Percentiles rank a stretch among this genome's conserved stretches.
phyloP scores from a whole-genome alignment of 176 grass and related monocot species.

The Olyra latifolia region DNA sequence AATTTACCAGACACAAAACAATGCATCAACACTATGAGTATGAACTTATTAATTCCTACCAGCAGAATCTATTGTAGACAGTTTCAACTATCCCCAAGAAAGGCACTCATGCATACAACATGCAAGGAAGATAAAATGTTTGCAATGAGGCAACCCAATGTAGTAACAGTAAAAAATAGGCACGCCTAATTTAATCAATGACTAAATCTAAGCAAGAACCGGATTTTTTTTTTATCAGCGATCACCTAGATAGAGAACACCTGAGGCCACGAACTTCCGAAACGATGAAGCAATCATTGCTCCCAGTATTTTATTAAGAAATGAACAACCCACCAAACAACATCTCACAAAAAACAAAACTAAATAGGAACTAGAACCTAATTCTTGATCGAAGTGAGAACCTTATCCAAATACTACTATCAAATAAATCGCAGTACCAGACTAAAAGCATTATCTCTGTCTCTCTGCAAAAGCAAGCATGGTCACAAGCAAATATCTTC shows the following conservation, averaged over 20 bases:
- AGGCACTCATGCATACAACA: not conserved
- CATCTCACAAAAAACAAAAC: slow-evolving; percentile 9
- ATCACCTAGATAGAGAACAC: slow-evolving; percentile 1
- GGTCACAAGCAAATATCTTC: not conserved
- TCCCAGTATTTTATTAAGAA: slow-evolving; percentile 27
- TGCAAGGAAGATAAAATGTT: not conserved
- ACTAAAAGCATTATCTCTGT: not conserved
- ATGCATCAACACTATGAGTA: not conserved
- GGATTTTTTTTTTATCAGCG: not conserved
- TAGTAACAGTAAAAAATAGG: not conserved
- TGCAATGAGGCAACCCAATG: not conserved
- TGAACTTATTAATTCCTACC: slow-evolving; percentile 13
- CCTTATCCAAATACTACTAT: slow-evolving; percentile 9
- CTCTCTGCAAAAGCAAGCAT: not conserved
- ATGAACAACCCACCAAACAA: slow-evolving; percentile 16
- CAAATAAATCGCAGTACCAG: not conserved
- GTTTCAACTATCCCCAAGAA: slow-evolving; percentile 8
- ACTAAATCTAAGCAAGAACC: slow-evolving; percentile 14
- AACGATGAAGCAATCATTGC: slow-evolving; percentile 22
- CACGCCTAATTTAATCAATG: not conserved
- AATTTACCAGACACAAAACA: slow-evolving; percentile 7
- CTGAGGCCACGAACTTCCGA: not conserved
- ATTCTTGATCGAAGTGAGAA: slow-evolving; percentile 13
- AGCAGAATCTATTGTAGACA: not conserved
- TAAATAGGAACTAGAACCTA: not conserved